A percentile compares a stretch with the other conserved stretches of the same genome.
phyloP scores from a whole-genome alignment of 495 filamentous ascomycete species.

The Achaetomiella virescens region DNA sequence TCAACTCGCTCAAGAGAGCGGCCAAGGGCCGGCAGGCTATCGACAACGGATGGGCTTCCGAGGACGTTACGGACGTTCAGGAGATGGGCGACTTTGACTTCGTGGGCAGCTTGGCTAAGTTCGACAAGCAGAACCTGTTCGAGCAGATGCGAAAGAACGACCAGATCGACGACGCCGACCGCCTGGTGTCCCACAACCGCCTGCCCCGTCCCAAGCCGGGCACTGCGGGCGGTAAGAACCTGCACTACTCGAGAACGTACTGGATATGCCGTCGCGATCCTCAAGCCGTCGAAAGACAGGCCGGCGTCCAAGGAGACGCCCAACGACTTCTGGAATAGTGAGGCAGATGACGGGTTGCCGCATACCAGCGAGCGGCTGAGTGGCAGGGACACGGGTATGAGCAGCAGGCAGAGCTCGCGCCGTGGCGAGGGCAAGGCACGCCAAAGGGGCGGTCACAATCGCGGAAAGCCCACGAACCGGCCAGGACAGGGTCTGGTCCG shows the following conservation, averaged over 20 bases:
- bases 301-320: constrained; percentile 34
- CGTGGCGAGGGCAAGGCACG: constrained; percentile 43
- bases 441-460: constrained; percentile 46
- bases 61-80: constrained; percentile 95
- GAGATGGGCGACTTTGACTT: constrained; percentile 94
- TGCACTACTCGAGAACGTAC: constrained; percentile 86
- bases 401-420: constrained; percentile 47
- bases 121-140: constrained; percentile 87
- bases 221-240: constrained; percentile 79
- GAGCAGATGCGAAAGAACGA: constrained; percentile 83
- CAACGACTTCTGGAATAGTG: constrained; percentile 59
- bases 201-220: constrained; percentile 62
- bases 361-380: constrained; percentile 44
- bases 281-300: constrained; percentile 40
- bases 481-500: constrained; percentile 23
- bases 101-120: constrained; percentile 76
- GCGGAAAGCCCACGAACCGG: constrained; percentile 51
- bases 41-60: constrained; percentile 90
- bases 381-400: constrained; percentile 32
- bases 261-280: constrained; percentile 49
- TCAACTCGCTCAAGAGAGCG: constrained; percentile 48
- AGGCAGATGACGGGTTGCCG: constrained; percentile 54
- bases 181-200: constrained; percentile 84
- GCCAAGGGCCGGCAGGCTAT: constrained; percentile 48
- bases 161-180: constrained; percentile 77